These are phyloP conservation scores for Phytophthora pini DNA, from an alignment of 352 stramenopile species.

Conservation along the genomic window DNA sequence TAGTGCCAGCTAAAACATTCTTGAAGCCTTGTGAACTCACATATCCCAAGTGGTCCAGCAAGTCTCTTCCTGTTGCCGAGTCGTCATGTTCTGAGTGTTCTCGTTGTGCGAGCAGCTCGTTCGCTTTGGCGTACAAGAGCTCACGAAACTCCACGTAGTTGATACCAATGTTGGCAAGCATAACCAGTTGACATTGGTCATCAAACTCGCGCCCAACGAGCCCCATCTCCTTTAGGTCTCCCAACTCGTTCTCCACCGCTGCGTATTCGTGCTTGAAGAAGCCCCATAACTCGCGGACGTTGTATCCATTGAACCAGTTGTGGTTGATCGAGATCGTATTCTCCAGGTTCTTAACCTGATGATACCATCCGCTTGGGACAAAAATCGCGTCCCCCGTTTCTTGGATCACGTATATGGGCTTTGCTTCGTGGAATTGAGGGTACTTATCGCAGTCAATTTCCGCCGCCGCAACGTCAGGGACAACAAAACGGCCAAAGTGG, in stretches of 20 bases:
- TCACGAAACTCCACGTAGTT: conserved; percentile 73
- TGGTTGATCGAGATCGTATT: conserved; percentile 97
- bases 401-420: conserved; percentile 59
- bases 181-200: conserved; percentile 76
- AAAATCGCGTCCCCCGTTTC: conserved; percentile 91
- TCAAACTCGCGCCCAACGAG: conserved; percentile 60
- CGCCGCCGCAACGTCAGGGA: conserved; percentile 57
- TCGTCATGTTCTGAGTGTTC: neutral
- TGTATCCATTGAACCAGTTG: conserved; percentile 97
- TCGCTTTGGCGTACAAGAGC: conserved; percentile 59
- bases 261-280: conserved; percentile 76
- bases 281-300: conserved; percentile 60
- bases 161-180: conserved; percentile 82
- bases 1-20: conserved; percentile 1
- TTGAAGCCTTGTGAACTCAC: conserved; percentile 21
- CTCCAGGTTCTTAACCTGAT: conserved; percentile 94
- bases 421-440: conserved; percentile 57
- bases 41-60: conserved; percentile 30
- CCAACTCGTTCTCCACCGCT: conserved; percentile 67
- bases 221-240: conserved; percentile 68
- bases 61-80: conserved; percentile 8
- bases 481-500: conserved; percentile 58
- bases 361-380: conserved; percentile 96
- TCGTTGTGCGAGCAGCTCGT: conserved; percentile 37
- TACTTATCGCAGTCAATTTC: conserved; percentile 62